Percentiles rank a stretch among this genome's conserved stretches.
Conservation (phyloP, 805 yeast genomes). For the Saccharomycopsis olivae region DNA sequence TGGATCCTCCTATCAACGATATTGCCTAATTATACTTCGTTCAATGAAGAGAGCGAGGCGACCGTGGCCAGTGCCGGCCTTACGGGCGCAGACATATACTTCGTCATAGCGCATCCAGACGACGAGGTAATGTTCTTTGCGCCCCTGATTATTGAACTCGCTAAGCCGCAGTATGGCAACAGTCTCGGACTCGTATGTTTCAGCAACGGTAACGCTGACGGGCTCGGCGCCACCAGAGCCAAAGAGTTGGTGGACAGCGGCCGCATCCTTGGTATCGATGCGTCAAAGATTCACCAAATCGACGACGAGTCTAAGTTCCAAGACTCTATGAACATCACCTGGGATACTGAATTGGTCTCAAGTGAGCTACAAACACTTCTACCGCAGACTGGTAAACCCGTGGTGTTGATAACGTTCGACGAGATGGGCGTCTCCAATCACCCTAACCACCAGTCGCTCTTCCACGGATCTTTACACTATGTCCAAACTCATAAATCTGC, state of each 20-base stretch:
- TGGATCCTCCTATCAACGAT: slow-evolving; percentile 17
- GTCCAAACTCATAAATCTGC: neutral
- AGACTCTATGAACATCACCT: slow-evolving; percentile 59
- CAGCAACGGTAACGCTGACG: slow-evolving; percentile 69
- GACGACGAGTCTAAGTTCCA: slow-evolving; percentile 36
- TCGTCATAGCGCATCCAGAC: slow-evolving; percentile 91
- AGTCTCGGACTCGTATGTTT: slow-evolving; percentile 53
- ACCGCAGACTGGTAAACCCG: slow-evolving; percentile 8
- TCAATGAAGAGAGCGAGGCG: no score
- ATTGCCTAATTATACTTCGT: no score
- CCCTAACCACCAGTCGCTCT: slow-evolving; percentile 69
- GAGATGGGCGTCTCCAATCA: slow-evolving; percentile 73
- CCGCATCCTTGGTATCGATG: slow-evolving; percentile 38
- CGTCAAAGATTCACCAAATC: slow-evolving; percentile 35
- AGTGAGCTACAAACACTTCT: slow-evolving; percentile 23
- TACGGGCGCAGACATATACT: slow-evolving; percentile 28
- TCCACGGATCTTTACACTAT: slow-evolving; percentile 28
- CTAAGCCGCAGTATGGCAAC: slow-evolving; percentile 39
- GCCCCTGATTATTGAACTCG: slow-evolving; percentile 55
- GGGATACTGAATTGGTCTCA: slow-evolving; percentile 45
- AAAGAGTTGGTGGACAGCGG: slow-evolving; percentile 51
- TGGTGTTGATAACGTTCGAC: slow-evolving; percentile 66
- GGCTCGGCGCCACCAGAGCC: slow-evolving; percentile 54
- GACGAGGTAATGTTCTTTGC: slow-evolving; percentile 97
- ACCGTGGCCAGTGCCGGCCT: no score